Conservation (phyloP, 2,329 filamentous ascomycete species). For the Metarhizium guizhouense region DNA sequence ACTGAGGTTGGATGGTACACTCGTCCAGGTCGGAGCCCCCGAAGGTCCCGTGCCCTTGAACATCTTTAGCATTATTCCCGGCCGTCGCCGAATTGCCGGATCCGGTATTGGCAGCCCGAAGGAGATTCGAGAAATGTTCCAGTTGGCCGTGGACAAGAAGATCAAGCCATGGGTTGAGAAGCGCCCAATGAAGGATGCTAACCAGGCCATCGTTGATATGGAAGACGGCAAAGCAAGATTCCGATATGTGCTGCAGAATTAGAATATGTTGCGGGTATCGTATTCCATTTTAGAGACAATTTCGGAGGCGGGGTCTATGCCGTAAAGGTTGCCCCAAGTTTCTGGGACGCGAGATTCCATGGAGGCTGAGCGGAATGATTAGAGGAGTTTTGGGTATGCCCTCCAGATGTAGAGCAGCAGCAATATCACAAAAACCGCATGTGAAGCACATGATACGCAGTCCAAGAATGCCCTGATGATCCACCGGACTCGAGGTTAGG, state of each 20-base stretch:
- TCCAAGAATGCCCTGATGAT: background rate
- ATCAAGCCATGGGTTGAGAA: constrained; percentile 48
- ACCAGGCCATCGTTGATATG: constrained; percentile 47
- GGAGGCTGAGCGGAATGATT: background rate
- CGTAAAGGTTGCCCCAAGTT: too few relatives aligned
- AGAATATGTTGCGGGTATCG: constrained; percentile 6
- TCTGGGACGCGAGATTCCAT: background rate
- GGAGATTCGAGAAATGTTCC: constrained; percentile 53
- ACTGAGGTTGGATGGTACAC: constrained; percentile 47
- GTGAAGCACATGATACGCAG: too few relatives aligned
- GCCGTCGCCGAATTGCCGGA: constrained; percentile 40
- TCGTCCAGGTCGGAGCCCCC: constrained; percentile 51
- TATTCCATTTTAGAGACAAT: background rate
- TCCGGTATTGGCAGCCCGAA: constrained; percentile 36
- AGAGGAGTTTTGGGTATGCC: background rate
- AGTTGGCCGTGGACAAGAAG: constrained; percentile 44
- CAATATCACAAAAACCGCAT: too few relatives aligned
- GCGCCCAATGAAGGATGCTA: constrained; percentile 45
- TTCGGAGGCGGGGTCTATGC: background rate
- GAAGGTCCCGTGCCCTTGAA: constrained; percentile 11
- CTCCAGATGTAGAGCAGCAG: background rate
- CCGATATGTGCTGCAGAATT: constrained; percentile 36
- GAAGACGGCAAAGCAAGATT: constrained; percentile 42
- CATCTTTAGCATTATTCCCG: constrained; percentile 42
- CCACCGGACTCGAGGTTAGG: background rate